Evolutionary conservation across 139 green algal genomes (phyloP).

Genomic region (Chlorella sp.): DNA sequence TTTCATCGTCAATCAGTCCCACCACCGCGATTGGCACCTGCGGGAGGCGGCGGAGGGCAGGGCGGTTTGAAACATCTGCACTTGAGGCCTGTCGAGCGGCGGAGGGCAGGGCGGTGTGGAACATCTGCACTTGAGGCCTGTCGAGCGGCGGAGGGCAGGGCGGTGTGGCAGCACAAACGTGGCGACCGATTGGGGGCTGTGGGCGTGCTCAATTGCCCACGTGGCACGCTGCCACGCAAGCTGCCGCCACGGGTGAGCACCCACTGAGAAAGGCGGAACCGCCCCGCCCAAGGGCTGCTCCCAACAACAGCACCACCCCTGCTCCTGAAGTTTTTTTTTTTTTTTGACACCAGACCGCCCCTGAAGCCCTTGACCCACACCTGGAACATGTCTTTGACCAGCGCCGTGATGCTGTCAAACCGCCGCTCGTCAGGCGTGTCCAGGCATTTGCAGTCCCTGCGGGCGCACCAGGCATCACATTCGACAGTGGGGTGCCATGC

Average conservation of each 20-base stretch:
- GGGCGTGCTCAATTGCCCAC: too few relatives aligned
- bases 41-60: not conserved
- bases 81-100: not conserved
- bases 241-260: too few relatives aligned
- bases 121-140: not conserved
- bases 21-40: conserved; percentile 36
- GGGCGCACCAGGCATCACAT: not conserved
- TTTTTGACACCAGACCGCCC: too few relatives aligned
- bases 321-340: too few relatives aligned
- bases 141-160: not conserved
- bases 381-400: conserved; percentile 26
- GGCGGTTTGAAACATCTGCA: not conserved
- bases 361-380: not conserved
- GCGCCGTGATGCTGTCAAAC: conserved; percentile 26
- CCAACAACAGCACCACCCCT: not conserved
- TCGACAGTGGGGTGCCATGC: not conserved
- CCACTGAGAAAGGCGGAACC: too few relatives aligned
- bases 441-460: conserved; percentile 25
- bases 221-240: too few relatives aligned
- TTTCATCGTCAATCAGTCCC: conserved; percentile 21
- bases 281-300: too few relatives aligned
- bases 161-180: too few relatives aligned
- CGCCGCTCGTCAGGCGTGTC: conserved; percentile 27
- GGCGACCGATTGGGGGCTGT: not conserved
- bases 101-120: not conserved